Base-by-base conservation (phyloP, 176 grass and related monocot species). In the Carex cristatella region DNA sequence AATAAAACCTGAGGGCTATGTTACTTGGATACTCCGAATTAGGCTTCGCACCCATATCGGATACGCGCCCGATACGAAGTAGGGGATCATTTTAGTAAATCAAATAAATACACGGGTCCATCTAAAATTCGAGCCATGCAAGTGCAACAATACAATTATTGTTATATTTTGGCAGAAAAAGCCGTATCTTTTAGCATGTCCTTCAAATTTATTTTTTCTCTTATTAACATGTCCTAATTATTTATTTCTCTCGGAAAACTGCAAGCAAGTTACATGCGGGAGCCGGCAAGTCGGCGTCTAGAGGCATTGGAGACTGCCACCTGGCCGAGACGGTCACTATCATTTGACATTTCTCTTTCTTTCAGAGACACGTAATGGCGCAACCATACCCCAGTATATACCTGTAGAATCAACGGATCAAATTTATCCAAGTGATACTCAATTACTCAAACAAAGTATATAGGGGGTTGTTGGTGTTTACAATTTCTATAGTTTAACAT, bases 241-340 rank as follows among this genome's bases (percentile, higher is more conserved):
- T 63, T 63, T 63, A 27, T 63, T 46, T 46, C 61, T 28, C 61
- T 63, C 2, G 2, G n/a, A 63, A 30, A 77, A 55, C 42, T 54
- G 72, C 10, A 46, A 77, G 31, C 42, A 31, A 31, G 63, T 83
- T 83, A 98, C 37, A 94, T 79, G 10, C 79, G 74, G 61, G 96
- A 98, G 61, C 96, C 96, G 1, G 96, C 77, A 11, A 91, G 91
- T 3, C 93, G 86, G 51, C 96, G 93, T 61, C 90, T 90, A 2
- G 91, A 93, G 28, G 96, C 93, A n/a, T 98, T 98, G 32, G 93
- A 98, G 79, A 88, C 86, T 18, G 90, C 89, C 28, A 98, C 85
- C 86, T 92, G 89, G 11, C 96, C 91, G 19, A 94, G 96, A 44
- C 80, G 76, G 57, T 98, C 93, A 4, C 69, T 65, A 8, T 94